Evolutionary conservation across 176 grass and related monocot species (phyloP).

Genomic region (Otatea glauca): DNA sequence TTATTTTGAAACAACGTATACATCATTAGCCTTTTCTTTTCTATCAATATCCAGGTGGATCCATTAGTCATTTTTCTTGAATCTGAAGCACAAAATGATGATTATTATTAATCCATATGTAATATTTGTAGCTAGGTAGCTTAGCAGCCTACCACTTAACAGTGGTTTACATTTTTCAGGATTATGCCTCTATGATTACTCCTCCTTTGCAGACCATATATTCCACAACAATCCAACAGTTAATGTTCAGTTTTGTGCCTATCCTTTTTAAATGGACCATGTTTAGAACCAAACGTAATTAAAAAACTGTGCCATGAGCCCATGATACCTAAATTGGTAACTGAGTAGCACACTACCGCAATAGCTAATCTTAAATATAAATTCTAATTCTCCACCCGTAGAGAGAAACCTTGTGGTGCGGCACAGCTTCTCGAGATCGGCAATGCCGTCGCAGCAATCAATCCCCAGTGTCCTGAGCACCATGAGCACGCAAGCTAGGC

Average conservation of each 20-base stretch:
- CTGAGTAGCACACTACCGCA: background rate
- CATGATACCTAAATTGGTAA: background rate
- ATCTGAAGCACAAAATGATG: background rate
- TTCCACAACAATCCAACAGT: background rate
- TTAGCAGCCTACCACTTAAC: background rate
- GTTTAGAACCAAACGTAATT: background rate
- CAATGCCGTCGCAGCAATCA: conserved; percentile 62
- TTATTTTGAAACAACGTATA: background rate
- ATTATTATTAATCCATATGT: background rate
- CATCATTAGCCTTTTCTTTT: background rate
- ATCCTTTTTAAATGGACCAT: background rate
- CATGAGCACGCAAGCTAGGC: conserved; percentile 95
- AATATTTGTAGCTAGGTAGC: background rate
- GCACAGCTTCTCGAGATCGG: conserved; percentile 85
- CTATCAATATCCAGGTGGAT: background rate
- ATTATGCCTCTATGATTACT: background rate
- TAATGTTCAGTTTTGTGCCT: background rate
- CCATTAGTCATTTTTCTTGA: background rate
- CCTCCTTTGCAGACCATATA: background rate
- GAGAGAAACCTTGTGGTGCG: conserved; percentile 72
- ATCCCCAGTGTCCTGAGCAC: conserved; percentile 80
- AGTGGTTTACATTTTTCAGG: background rate
- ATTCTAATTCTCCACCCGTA: background rate
- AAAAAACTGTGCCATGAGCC: background rate
- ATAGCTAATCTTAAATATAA: conserved; percentile 6